These are phyloP conservation scores for Rhizopus microsporus DNA, from an alignment of 371 early-diverging fungal genomes.

Conservation along the genomic window DNA sequence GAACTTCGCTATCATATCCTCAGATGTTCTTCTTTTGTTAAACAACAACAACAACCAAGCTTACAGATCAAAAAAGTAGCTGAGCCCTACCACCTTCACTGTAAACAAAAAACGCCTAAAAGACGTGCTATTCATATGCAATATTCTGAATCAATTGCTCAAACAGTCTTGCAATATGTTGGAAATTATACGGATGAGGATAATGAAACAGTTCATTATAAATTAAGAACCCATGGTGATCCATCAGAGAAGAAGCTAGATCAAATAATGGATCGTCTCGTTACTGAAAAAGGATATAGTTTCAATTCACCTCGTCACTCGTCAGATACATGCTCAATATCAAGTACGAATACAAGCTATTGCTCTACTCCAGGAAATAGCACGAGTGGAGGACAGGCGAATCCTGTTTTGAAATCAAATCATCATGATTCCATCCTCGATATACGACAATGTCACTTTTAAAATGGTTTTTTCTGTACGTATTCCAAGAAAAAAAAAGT, in stretches of 20 bases:
- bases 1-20: conserved; percentile 62
- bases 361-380: conserved; percentile 1
- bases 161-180: conserved; percentile 6
- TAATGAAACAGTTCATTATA: not conserved
- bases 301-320: not conserved
- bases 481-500: too few species aligned
- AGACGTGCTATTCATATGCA: not conserved
- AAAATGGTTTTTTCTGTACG: too few species aligned
- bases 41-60: conserved; percentile 3
- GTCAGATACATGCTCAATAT: not conserved
- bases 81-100: not conserved
- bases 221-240: not conserved
- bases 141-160: conserved; percentile 1
- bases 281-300: too few species aligned
- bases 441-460: too few species aligned
- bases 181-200: conserved; percentile 2
- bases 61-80: not conserved
- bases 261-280: not conserved
- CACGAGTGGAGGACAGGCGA: not conserved
- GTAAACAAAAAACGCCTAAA: not conserved
- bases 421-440: too few species aligned
- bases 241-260: not conserved
- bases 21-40: conserved; percentile 59
- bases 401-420: too few species aligned
- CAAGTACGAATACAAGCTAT: not conserved